These are phyloP conservation scores for Daldinia decipiens DNA, from an alignment of 495 filamentous ascomycete genomes.

Conservation along the genomic window DNA sequence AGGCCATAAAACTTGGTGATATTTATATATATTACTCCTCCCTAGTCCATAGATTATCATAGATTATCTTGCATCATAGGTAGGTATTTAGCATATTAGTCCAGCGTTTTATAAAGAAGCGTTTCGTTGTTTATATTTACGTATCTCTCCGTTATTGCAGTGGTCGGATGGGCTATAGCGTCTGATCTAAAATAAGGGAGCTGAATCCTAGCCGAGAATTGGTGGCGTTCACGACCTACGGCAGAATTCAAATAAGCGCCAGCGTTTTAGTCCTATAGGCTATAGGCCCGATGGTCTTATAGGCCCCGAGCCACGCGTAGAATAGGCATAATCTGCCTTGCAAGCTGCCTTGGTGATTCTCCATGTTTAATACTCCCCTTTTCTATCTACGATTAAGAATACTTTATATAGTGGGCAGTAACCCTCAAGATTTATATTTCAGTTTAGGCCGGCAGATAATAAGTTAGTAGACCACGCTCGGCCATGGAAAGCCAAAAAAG, in stretches of 20 bases:
- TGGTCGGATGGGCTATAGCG: neutral
- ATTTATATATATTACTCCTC: neutral
- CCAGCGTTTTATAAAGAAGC: neutral
- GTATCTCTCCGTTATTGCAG: neutral
- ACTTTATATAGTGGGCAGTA: neutral
- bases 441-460: neutral
- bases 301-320: neutral
- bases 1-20: neutral
- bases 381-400: neutral
- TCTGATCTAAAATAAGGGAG: neutral
- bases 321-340: constrained; percentile 18
- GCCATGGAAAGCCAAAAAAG: neutral
- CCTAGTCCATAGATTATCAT: neutral
- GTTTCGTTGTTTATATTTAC: neutral
- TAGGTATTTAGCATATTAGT: neutral
- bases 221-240: constrained; percentile 1
- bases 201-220: constrained; percentile 7
- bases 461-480: neutral
- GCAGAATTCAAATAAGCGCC: constrained; percentile 8
- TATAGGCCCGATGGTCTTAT: neutral
- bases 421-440: neutral
- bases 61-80: neutral
- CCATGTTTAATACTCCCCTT: neutral
- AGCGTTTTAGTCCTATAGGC: neutral
- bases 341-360: constrained; percentile 12